These are phyloP conservation scores for Gaultheria prostrata DNA, from an alignment of 148 eudicot genomes.

Conservation along the genomic window DNA sequence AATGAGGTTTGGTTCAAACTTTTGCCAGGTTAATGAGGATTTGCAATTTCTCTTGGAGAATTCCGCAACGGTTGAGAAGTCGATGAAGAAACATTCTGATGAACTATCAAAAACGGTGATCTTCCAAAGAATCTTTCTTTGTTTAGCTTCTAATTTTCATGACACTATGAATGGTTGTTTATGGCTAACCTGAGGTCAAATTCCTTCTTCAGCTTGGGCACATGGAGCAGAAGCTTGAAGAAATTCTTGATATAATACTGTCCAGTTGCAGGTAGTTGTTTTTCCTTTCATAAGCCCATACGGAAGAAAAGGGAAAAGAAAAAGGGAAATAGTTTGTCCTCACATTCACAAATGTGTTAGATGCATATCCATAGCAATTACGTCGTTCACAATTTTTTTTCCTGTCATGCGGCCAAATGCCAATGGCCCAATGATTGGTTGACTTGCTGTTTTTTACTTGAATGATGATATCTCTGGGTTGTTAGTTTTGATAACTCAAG, in stretches of 20 bases:
- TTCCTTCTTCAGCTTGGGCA: conserved; percentile 49
- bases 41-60: conserved; percentile 50
- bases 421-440: background rate
- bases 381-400: background rate
- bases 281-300: background rate
- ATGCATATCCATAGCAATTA: background rate
- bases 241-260: conserved; percentile 44
- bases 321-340: conserved; percentile 1
- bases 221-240: conserved; percentile 82
- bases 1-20: background rate
- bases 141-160: background rate
- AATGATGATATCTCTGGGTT: background rate
- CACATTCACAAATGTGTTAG: background rate
- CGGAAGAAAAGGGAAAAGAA: background rate
- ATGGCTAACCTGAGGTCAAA: background rate
- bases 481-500: background rate
- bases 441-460: background rate
- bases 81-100: conserved; percentile 47
- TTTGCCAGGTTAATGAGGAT: conserved; percentile 44
- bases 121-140: conserved; percentile 2
- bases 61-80: conserved; percentile 38
- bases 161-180: background rate
- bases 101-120: conserved; percentile 54
- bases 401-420: background rate
- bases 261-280: conserved; percentile 65